Percentiles rank a stretch among this genome's conserved stretches.
Evolutionary conservation across 2,329 filamentous ascomycete species (phyloP).

Genomic region (Trichoderma oligosporum): DNA sequence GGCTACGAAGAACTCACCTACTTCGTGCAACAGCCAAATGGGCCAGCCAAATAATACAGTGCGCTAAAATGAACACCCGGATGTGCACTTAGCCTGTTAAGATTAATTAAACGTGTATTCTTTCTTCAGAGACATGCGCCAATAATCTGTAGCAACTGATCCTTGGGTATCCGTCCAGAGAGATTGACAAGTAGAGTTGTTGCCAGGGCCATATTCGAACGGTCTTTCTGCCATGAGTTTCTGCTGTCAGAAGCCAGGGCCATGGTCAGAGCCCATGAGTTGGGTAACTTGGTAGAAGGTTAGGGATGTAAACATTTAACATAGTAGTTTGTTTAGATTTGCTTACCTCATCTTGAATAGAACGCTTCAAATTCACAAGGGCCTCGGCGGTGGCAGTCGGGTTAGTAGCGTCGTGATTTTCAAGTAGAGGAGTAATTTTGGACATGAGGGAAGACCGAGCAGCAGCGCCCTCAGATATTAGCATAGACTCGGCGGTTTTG

Average conservation of each 20-base stretch:
- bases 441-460: slow-evolving; percentile 15
- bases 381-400: slow-evolving; percentile 14
- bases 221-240: slow-evolving; percentile 23
- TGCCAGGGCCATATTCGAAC: slow-evolving; percentile 28
- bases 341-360: slow-evolving; percentile 27
- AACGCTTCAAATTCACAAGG: slow-evolving; percentile 23
- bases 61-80: background rate
- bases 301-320: background rate
- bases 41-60: background rate
- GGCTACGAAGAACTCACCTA: background rate
- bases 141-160: slow-evolving; percentile 27
- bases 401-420: slow-evolving; percentile 20
- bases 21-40: background rate
- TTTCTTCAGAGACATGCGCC: slow-evolving; percentile 25
- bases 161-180: slow-evolving; percentile 27
- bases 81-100: background rate
- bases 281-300: slow-evolving; percentile 23
- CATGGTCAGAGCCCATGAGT: slow-evolving; percentile 28
- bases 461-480: slow-evolving; percentile 21
- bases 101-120: background rate
- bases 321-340: background rate
- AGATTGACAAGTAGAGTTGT: slow-evolving; percentile 27
- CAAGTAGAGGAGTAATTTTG: slow-evolving; percentile 22
- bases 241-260: slow-evolving; percentile 23
- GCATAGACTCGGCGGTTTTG: slow-evolving; percentile 25